A percentile compares a stretch with the other conserved stretches of the same genome.
Conservation (phyloP, 2,329 filamentous ascomycete genomes). For the Venturia pyrina region DNA sequence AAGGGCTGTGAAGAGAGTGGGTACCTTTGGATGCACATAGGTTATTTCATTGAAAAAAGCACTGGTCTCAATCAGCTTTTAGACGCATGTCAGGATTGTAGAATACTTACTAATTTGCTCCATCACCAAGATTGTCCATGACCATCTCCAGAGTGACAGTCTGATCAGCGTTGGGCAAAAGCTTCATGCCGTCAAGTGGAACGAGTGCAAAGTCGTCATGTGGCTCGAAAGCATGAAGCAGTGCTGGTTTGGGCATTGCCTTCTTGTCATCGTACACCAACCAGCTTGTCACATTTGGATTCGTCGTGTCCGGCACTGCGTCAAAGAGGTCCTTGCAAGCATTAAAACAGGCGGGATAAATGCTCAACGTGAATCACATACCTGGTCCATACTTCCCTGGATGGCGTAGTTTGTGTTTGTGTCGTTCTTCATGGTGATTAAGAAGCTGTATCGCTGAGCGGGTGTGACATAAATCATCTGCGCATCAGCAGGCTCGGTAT, state of each 20-base stretch:
- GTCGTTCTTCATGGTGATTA: slow-evolving; percentile 51
- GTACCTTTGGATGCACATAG: slow-evolving; percentile 65
- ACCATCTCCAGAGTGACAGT: slow-evolving; percentile 48
- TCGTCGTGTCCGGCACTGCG: slow-evolving; percentile 52
- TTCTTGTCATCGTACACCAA: slow-evolving; percentile 44
- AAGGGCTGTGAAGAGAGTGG: slow-evolving; percentile 67
- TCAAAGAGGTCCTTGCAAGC: slow-evolving; percentile 47
- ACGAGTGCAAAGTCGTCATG: slow-evolving; percentile 66
- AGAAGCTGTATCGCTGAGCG: slow-evolving; percentile 60
- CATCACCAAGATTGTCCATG: slow-evolving; percentile 59
- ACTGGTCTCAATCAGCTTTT: slow-evolving; percentile 16
- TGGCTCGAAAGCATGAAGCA: slow-evolving; percentile 52
- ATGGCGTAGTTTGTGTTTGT: slow-evolving; percentile 51
- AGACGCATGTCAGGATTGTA: not conserved
- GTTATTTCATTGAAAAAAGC: slow-evolving; percentile 62
- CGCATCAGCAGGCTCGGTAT: slow-evolving; percentile 49
- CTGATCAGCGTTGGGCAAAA: slow-evolving; percentile 53
- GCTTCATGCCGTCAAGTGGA: slow-evolving; percentile 54
- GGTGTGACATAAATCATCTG: slow-evolving; percentile 56
- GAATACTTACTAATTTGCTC: slow-evolving; percentile 51
- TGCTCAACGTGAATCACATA: slow-evolving; percentile 15
- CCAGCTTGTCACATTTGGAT: slow-evolving; percentile 51
- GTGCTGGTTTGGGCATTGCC: slow-evolving; percentile 38
- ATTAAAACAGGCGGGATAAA: not conserved
- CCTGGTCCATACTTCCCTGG: slow-evolving; percentile 38